These are phyloP conservation scores for Moesziomyces parantarcticus DNA, from an alignment of 1,284 basidiomycete species.

Conservation along the genomic window DNA sequence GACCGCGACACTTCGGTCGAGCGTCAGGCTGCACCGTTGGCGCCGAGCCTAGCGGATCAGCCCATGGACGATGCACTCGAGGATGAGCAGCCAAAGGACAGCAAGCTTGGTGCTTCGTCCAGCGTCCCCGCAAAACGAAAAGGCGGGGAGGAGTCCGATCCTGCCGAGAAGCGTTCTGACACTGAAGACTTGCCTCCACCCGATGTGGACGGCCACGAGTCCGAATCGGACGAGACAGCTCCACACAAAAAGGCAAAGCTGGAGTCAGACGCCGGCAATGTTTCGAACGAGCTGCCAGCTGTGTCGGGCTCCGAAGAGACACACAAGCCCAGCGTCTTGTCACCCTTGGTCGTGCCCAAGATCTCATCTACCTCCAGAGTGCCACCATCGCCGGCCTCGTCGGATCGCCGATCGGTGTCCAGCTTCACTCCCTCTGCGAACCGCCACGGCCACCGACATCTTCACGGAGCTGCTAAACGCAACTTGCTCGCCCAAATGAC, in stretches of 20 bases:
- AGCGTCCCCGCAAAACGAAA: not conserved
- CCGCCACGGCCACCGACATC: constrained; percentile 40
- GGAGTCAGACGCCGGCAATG: not conserved
- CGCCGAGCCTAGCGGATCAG: not conserved
- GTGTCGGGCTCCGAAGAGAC: not conserved
- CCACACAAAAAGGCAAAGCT: not conserved
- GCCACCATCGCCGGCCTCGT: constrained; percentile 44
- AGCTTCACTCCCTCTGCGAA: constrained; percentile 44
- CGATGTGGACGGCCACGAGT: not conserved
- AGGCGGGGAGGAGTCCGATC: not conserved
- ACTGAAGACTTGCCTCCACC: not conserved
- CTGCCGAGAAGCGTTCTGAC: not conserved
- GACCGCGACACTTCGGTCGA: constrained; percentile 36
- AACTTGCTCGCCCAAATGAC: constrained; percentile 35
- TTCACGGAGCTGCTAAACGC: constrained; percentile 33
- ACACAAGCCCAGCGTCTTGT: not conserved
- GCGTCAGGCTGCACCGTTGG: constrained; percentile 10
- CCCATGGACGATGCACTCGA: not conserved
- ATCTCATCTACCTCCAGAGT: constrained; percentile 14
- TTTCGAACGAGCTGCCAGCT: not conserved
- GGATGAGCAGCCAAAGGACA: not conserved
- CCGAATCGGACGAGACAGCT: not conserved
- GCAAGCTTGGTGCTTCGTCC: not conserved
- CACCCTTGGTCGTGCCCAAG: not conserved
- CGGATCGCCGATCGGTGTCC: constrained; percentile 32